These are phyloP conservation scores for Colletotrichum brevisporum DNA, from an alignment of 2,329 filamentous ascomycete genomes.

Conservation along the genomic window DNA sequence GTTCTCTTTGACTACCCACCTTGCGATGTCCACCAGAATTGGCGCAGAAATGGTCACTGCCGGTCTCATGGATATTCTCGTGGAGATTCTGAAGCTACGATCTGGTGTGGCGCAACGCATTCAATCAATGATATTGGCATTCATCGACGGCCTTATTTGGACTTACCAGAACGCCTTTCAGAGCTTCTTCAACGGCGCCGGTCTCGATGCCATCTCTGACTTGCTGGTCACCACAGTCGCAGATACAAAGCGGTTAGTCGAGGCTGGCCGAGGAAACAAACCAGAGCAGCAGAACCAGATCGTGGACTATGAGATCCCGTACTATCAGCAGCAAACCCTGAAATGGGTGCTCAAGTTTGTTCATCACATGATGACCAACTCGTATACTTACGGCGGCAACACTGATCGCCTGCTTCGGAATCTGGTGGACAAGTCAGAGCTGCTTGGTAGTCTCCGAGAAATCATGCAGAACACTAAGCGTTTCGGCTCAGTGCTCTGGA, in stretches of 20 bases:
- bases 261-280: slow-evolving; percentile 79
- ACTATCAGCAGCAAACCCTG: slow-evolving; percentile 92
- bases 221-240: slow-evolving; percentile 85
- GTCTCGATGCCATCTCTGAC: slow-evolving; percentile 91
- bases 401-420: slow-evolving; percentile 93
- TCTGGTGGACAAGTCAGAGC: slow-evolving; percentile 90
- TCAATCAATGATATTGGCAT: slow-evolving; percentile 86
- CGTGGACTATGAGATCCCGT: slow-evolving; percentile 94
- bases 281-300: slow-evolving; percentile 79
- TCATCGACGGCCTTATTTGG: slow-evolving; percentile 90
- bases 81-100: slow-evolving; percentile 88
- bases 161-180: slow-evolving; percentile 87
- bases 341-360: slow-evolving; percentile 97
- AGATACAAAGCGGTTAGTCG: slow-evolving; percentile 76
- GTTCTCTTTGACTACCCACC: slow-evolving; percentile 87
- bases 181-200: slow-evolving; percentile 84
- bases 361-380: slow-evolving; percentile 92
- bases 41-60: slow-evolving; percentile 89
- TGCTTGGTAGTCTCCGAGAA: slow-evolving; percentile 82
- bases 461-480: slow-evolving; percentile 84
- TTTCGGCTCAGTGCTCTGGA: slow-evolving; percentile 97
- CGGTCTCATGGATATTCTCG: slow-evolving; percentile 89
- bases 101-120: slow-evolving; percentile 86
- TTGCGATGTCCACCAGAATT: slow-evolving; percentile 81
- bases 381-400: slow-evolving; percentile 77